A percentile compares a stretch with the other conserved stretches of the same genome.
These are phyloP conservation scores for Amoebophrya sp. DNA, from an alignment of 169 alveolate genomes.

Conservation along the genomic window DNA sequence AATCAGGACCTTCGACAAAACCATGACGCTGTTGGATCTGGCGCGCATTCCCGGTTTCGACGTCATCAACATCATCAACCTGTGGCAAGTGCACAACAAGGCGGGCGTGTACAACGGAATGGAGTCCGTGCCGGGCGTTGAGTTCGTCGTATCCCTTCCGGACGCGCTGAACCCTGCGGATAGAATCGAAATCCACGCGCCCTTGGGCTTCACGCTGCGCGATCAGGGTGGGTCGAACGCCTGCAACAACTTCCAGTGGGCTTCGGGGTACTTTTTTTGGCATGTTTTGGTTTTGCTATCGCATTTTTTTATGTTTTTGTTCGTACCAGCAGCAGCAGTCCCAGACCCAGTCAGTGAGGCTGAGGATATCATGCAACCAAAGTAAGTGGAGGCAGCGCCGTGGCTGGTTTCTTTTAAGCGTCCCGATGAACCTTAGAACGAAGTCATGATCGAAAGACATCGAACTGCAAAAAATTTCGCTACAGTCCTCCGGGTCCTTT, in stretches of 20 bases:
- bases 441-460: no score
- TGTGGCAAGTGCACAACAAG: neutral
- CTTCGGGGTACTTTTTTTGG: no score
- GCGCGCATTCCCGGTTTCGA: slow-evolving; percentile 25
- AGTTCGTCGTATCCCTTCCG: neutral
- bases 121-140: neutral
- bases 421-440: no score
- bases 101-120: neutral
- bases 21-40: neutral
- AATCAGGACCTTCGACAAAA: neutral
- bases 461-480: no score
- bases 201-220: neutral
- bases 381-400: no score
- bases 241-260: slow-evolving; percentile 21
- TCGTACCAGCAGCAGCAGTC: no score
- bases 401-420: no score
- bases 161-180: neutral
- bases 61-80: slow-evolving; percentile 9
- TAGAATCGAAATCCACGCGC: neutral
- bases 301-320: no score
- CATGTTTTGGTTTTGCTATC: no score
- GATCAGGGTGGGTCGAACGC: neutral
- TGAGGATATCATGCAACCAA: no score
- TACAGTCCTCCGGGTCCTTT: neutral
- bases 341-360: no score